Percentiles rank a stretch among this genome's conserved stretches.
phyloP scores from a whole-genome alignment of 139 green algal species.

The Haematococcus lacustris region DNA sequence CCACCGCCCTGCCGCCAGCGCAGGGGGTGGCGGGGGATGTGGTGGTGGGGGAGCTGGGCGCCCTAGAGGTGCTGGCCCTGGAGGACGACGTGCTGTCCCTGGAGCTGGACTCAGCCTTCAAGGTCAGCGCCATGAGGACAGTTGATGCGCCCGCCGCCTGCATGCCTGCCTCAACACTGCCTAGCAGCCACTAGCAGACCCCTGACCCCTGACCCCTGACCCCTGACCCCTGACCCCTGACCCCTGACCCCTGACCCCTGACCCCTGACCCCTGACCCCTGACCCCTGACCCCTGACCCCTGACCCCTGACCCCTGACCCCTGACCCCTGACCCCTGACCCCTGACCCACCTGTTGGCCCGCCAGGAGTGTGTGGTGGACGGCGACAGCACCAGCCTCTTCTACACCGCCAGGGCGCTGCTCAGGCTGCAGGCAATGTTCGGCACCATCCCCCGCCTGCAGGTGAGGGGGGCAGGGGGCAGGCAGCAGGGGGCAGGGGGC shows the following conservation, averaged over 20 bases:
- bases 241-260: too few species aligned
- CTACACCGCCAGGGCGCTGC: slow-evolving; percentile 59
- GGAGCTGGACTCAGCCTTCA: slow-evolving; percentile 62
- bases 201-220: too few species aligned
- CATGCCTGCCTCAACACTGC: slow-evolving; percentile 20
- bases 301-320: too few species aligned
- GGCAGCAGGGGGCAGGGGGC: too few species aligned
- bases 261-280: too few species aligned
- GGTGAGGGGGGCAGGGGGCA: slow-evolving; percentile 65
- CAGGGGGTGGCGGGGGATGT: slow-evolving; percentile 62
- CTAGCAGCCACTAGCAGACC: neutral
- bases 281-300: too few species aligned
- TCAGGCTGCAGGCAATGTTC: slow-evolving; percentile 65
- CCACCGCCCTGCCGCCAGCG: too few species aligned
- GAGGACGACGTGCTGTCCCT: slow-evolving; percentile 83
- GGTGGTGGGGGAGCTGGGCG: slow-evolving; percentile 25
- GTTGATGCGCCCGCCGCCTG: slow-evolving; percentile 60
- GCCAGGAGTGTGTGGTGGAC: slow-evolving; percentile 47
- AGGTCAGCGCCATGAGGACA: slow-evolving; percentile 44
- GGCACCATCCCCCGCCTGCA: slow-evolving; percentile 59
- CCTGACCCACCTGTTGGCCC: too few species aligned
- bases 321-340: too few species aligned
- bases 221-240: too few species aligned
- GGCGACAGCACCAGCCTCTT: slow-evolving; percentile 65
- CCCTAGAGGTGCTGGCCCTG: slow-evolving; percentile 70